Evolutionary conservation across 1,139 yeast genomes (phyloP).

Genomic region (Scheffersomyces cryptocercus): DNA sequence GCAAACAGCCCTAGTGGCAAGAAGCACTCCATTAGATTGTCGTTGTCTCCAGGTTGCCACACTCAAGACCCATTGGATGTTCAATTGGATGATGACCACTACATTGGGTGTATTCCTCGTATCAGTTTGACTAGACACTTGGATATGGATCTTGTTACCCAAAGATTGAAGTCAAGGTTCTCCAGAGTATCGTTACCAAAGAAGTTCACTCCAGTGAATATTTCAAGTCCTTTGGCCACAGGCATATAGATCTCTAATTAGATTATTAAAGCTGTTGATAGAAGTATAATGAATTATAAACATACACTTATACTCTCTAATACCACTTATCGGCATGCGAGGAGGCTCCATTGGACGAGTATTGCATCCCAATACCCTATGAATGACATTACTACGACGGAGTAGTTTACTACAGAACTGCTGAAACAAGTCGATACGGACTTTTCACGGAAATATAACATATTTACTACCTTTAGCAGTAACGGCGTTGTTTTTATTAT

Average conservation of each 20-base stretch:
- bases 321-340: neutral
- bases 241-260: slow-evolving; percentile 9
- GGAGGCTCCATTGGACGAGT: too few species aligned
- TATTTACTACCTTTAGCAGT: too few species aligned
- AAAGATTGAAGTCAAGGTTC: slow-evolving; percentile 79
- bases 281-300: neutral
- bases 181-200: slow-evolving; percentile 88
- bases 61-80: slow-evolving; percentile 97
- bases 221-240: slow-evolving; percentile 60
- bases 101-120: slow-evolving; percentile 93
- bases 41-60: slow-evolving; percentile 96
- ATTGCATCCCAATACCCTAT: too few species aligned
- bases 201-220: slow-evolving; percentile 86
- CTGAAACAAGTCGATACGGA: too few species aligned
- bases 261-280: neutral
- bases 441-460: too few species aligned
- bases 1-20: slow-evolving; percentile 59
- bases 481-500: too few species aligned
- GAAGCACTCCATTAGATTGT: slow-evolving; percentile 83
- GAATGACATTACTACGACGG: too few species aligned
- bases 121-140: slow-evolving; percentile 88
- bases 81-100: slow-evolving; percentile 93
- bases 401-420: too few species aligned
- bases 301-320: neutral
- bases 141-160: slow-evolving; percentile 87